Evolutionary conservation across 768 basidiomycete species (phyloP).

Genomic region (Boletus rufocinnamomeus): DNA sequence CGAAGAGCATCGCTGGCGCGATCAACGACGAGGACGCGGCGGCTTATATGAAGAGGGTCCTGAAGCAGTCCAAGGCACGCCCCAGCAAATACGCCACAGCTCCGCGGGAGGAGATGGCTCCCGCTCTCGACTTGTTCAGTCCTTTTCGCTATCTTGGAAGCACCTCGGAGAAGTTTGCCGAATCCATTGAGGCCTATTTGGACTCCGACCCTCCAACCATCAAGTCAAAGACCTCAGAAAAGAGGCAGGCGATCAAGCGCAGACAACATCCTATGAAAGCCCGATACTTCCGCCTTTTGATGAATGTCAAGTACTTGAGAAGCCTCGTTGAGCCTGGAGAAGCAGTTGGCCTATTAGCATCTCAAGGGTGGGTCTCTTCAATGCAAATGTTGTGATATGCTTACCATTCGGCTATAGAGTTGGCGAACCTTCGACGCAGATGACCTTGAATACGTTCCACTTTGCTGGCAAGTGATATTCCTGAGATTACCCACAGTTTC

Average conservation of each 20-base stretch:
- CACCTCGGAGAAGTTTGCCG: slow-evolving; percentile 90
- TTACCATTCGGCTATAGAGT: slow-evolving; percentile 53
- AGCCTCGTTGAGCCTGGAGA: slow-evolving; percentile 96
- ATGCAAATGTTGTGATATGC: neutral
- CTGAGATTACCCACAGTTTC: neutral
- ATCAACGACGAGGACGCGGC: slow-evolving; percentile 69
- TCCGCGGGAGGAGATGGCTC: slow-evolving; percentile 63
- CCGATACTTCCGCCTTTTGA: slow-evolving; percentile 73
- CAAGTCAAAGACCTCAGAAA: slow-evolving; percentile 42
- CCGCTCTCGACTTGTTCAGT: slow-evolving; percentile 71
- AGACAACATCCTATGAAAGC: slow-evolving; percentile 49
- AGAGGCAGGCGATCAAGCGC: slow-evolving; percentile 41
- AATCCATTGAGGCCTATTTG: slow-evolving; percentile 75
- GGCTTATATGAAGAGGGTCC: slow-evolving; percentile 84
- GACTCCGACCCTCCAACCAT: slow-evolving; percentile 67
- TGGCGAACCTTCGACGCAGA: slow-evolving; percentile 98
- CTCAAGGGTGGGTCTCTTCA: slow-evolving; percentile 76
- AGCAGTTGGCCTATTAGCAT: slow-evolving; percentile 95
- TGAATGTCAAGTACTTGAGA: slow-evolving; percentile 91
- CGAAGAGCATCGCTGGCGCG: slow-evolving; percentile 53
- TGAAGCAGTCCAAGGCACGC: slow-evolving; percentile 68
- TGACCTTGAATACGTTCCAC: slow-evolving; percentile 99
- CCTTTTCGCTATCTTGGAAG: slow-evolving; percentile 83
- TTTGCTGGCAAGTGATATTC: slow-evolving; percentile 73
- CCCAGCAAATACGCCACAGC: slow-evolving; percentile 43